Evolutionary conservation across 1,284 basidiomycete species (phyloP).

Genomic region (Pascua guehoae): DNA sequence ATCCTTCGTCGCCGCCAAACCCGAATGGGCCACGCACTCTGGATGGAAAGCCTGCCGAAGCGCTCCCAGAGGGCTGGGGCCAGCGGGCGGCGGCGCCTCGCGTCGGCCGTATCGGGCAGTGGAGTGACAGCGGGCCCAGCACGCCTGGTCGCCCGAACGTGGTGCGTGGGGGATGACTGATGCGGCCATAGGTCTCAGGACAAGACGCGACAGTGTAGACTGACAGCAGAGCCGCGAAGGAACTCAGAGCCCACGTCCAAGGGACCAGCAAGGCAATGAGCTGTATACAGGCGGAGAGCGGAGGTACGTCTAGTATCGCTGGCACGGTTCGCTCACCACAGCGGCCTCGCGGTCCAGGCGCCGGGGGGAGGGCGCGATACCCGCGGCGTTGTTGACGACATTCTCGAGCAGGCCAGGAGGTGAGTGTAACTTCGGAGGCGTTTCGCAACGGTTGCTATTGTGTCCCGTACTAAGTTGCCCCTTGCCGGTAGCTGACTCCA

Average conservation of each 20-base stretch:
- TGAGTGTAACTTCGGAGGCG: slow-evolving; percentile 52
- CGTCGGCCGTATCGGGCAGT: slow-evolving; percentile 9
- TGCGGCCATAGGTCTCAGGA: no score
- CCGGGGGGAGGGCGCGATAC: slow-evolving; percentile 53
- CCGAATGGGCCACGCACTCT: slow-evolving; percentile 17
- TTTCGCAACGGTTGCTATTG: background rate
- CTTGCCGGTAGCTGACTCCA: background rate
- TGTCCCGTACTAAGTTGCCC: background rate
- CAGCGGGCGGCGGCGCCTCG: slow-evolving; percentile 23
- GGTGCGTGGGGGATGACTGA: no score
- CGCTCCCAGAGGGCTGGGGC: slow-evolving; percentile 42
- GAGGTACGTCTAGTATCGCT: slow-evolving; percentile 36
- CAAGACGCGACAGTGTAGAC: no score
- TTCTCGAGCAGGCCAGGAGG: slow-evolving; percentile 77
- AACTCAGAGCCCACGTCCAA: slow-evolving; percentile 27
- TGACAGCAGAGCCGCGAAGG: no score
- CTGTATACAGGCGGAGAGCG: slow-evolving; percentile 64
- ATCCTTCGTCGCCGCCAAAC: no score
- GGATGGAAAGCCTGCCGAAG: slow-evolving; percentile 22
- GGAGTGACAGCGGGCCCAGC: background rate
- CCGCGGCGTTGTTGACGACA: slow-evolving; percentile 66
- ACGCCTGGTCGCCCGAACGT: background rate
- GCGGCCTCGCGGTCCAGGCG: slow-evolving; percentile 85
- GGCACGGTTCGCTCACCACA: slow-evolving; percentile 39
- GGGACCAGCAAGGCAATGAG: slow-evolving; percentile 49